phyloP scores from a whole-genome alignment of 129 eudicot genomes.

The Rutidosis leptorrhynchoides region DNA sequence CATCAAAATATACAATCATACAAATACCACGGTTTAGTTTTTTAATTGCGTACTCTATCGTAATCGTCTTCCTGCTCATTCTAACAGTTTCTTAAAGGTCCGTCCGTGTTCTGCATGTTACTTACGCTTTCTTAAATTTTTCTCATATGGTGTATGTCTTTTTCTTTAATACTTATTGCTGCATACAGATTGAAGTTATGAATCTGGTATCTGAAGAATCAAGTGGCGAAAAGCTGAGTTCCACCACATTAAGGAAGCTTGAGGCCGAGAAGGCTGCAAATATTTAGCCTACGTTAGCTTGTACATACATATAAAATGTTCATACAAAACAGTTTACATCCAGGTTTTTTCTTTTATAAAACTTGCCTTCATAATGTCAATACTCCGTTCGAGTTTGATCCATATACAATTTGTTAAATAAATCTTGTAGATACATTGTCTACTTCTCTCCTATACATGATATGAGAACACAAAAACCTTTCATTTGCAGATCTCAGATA shows the following conservation, averaged over 20 bases:
- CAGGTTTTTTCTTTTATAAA: conserved; percentile 1
- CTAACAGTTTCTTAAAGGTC: too few relatives aligned
- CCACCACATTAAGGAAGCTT: conserved; percentile 61
- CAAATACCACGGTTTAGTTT: too few relatives aligned
- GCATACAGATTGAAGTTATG: conserved; percentile 72
- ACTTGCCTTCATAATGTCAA: neutral
- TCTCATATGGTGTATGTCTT: neutral
- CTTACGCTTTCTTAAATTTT: neutral
- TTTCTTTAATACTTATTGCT: neutral
- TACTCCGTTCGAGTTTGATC: neutral
- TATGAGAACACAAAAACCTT: too few relatives aligned
- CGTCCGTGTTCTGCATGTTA: conserved; percentile 3
- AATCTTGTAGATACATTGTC: neutral
- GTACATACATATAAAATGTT: conserved; percentile 19
- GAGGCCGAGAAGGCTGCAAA: conserved; percentile 59
- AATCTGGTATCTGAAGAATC: conserved; percentile 62
- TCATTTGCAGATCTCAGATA: too few relatives aligned
- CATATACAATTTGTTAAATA: conserved; percentile 11
- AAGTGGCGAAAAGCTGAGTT: conserved; percentile 63
- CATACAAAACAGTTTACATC: too few relatives aligned
- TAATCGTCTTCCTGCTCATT: too few relatives aligned
- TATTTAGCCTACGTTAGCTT: conserved; percentile 20
- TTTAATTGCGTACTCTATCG: too few relatives aligned
- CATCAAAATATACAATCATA: neutral
- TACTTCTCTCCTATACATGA: neutral